phyloP scores from a whole-genome alignment of 202 grass and related monocot genomes.

The Hordeum pubiflorum region DNA sequence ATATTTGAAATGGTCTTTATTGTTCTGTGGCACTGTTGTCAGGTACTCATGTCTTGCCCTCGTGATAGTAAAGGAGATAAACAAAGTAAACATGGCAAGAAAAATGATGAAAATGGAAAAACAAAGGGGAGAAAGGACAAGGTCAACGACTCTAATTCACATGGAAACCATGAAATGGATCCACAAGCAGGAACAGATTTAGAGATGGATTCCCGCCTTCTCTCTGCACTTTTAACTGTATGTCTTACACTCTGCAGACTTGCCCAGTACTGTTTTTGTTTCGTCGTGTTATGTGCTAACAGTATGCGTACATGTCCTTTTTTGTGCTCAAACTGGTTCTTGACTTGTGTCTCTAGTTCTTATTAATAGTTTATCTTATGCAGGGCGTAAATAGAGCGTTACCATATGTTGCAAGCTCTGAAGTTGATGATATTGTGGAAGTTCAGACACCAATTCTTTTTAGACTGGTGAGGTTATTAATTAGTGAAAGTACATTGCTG shows the following conservation, averaged over 20 bases:
- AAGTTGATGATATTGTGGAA: slow-evolving; percentile 94
- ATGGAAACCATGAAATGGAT: slow-evolving; percentile 42
- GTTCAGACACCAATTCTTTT: slow-evolving; percentile 85
- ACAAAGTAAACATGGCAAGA: slow-evolving; percentile 47
- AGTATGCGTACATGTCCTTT: not conserved
- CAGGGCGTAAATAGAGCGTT: slow-evolving; percentile 96
- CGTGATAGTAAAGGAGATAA: slow-evolving; percentile 36
- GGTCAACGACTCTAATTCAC: slow-evolving; percentile 20
- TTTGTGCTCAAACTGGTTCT: not conserved
- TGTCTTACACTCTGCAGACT: slow-evolving; percentile 21
- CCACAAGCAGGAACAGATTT: slow-evolving; percentile 44
- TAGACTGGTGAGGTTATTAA: slow-evolving; percentile 66
- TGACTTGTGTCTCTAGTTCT: not conserved
- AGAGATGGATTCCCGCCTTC: slow-evolving; percentile 90
- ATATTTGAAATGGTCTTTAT: slow-evolving; percentile 9
- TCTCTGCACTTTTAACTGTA: slow-evolving; percentile 92
- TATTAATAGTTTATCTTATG: slow-evolving; percentile 35
- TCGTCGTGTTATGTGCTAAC: not conserved
- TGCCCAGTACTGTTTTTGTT: slow-evolving; percentile 13
- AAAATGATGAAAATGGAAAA: slow-evolving; percentile 44
- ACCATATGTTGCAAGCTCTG: slow-evolving; percentile 85
- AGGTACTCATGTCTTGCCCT: slow-evolving; percentile 77
- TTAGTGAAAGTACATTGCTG: not conserved
- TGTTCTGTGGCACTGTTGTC: slow-evolving; percentile 25
- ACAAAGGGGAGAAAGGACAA: slow-evolving; percentile 36